phyloP scores from a whole-genome alignment of 495 filamentous ascomycete species.

The Neurospora hispaniola region DNA sequence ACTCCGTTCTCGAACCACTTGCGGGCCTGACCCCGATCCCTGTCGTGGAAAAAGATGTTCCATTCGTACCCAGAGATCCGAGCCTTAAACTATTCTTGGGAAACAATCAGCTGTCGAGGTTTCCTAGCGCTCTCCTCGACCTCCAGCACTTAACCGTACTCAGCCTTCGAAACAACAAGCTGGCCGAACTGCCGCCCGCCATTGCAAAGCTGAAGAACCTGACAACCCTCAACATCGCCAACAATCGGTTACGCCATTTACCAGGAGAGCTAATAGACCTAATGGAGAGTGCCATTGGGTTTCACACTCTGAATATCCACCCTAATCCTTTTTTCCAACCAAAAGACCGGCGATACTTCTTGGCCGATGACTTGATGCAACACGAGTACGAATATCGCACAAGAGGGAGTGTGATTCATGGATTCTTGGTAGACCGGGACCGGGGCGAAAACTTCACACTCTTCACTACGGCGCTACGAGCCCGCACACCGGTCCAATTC shows the following conservation, averaged over 20 bases:
- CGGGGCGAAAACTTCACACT: constrained; percentile 2
- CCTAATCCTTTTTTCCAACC: constrained; percentile 40
- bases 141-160: constrained; percentile 53
- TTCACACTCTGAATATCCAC: constrained; percentile 28
- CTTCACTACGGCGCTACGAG: constrained; percentile 8
- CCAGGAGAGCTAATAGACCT: constrained; percentile 62
- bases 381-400: neutral
- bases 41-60: constrained; percentile 24
- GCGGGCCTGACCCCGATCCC: constrained; percentile 47
- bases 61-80: constrained; percentile 34
- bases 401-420: neutral
- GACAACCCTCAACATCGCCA: constrained; percentile 55
- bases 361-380: neutral
- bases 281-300: constrained; percentile 30
- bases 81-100: constrained; percentile 54
- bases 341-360: neutral
- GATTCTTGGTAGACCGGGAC: neutral
- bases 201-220: constrained; percentile 56
- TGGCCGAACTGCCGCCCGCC: constrained; percentile 51
- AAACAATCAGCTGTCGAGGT: constrained; percentile 43
- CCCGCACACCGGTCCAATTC: constrained; percentile 19
- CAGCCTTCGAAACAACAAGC: constrained; percentile 59
- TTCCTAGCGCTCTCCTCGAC: constrained; percentile 43
- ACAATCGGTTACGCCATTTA: constrained; percentile 56
- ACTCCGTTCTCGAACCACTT: constrained; percentile 44